Base-by-base conservation (phyloP, 148 eudicot species). In the Suaeda aralocaspica region DNA sequence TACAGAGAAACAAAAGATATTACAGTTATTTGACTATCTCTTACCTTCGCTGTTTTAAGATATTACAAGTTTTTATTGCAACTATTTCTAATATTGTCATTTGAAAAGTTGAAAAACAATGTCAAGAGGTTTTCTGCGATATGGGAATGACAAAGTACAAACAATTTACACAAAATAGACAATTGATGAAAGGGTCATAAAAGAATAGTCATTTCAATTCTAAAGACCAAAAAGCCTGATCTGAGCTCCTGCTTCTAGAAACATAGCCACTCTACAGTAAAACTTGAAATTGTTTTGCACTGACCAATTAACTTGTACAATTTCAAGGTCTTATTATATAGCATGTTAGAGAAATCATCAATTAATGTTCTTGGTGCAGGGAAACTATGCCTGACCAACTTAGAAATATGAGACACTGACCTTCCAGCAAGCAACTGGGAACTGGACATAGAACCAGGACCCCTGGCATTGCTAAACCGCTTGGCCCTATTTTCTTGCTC, bases 401-500 rank as follows among this genome's bases (percentile, higher is more conserved):
- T 55, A 3, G 39, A 26, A 41, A 63, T 9, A 67, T 24, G 46
- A 25, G 68, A 41, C 60, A 79, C 82, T 77, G 80, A 93, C 98
- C 96, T 93, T 85, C 86, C 96, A 76, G 96, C 84, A 30, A 83
- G 84, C 52, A 80, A 69, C 83, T 87, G 92, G 71, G 98, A 90
- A 73, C 86, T 88, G 80, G 80, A 79, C 67, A 79, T 81, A 22
- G 88, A 81, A 83, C 85, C 89, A 22, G 88, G 82, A 83, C 85
- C 89, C 87, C 79, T 93, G 15, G 89, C 48, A 77, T 78, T 87
- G 46, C 87, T 92, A 66, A 84, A 79, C 29, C 96, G 83, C 77
- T 84, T 91, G 69, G 91, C 88, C 67, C 81, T 87, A 66, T 78
- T 93, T 72, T 93, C 98, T 59, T 93, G 98, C 56, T 93, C 98